Base-by-base conservation (phyloP, 768 basidiomycete species). In the Tylopilus subfusipes region DNA sequence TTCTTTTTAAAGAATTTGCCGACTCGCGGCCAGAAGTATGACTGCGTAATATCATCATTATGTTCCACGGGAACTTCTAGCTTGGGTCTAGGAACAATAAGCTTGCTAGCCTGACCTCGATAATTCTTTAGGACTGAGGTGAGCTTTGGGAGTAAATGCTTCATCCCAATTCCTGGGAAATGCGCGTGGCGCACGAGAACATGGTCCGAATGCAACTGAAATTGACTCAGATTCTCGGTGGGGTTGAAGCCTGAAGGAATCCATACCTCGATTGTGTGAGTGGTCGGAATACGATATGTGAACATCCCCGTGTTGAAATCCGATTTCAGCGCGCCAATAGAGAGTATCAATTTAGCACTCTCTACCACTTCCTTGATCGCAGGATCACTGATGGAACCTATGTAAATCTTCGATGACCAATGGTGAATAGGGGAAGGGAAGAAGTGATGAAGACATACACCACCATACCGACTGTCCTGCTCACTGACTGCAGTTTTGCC, bases 261-360 rank as follows among this genome's bases (percentile, higher is more conserved):
- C 60, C 34, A 14, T 59, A 86, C 88, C 76, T 90, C 90, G 57
- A 91, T 74, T 14, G 82, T 83, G 38, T 76, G 76, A 12, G 70
- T 68, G 0, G 75, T 75, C 5, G 85, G 82, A 43, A 87, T 84
- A 47, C 79, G 81, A 63, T 89, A 91, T 0, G 87, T 86, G 70
- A 92, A 93, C 68, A 87, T 88, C 30, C 91, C 93, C 1, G 89
- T 90, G 70, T 95, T 95, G 76, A 91, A 93, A 68, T 95, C 92
- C 43, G 80, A 83, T 65, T 81, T 82, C 47, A 90, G 73, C 1
- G 74, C 55, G 5, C 90, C 90, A 54, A 95, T 74, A 13, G 87
- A 88, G 13, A 95, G 64, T 48, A 91, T 83, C 40, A 94, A 74
- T 59, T 85, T 88, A 5, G 90, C 84, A 3, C 67, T 74, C 70